Conservation (phyloP, 148 eudicot species). For the Pouteria glomerata region DNA sequence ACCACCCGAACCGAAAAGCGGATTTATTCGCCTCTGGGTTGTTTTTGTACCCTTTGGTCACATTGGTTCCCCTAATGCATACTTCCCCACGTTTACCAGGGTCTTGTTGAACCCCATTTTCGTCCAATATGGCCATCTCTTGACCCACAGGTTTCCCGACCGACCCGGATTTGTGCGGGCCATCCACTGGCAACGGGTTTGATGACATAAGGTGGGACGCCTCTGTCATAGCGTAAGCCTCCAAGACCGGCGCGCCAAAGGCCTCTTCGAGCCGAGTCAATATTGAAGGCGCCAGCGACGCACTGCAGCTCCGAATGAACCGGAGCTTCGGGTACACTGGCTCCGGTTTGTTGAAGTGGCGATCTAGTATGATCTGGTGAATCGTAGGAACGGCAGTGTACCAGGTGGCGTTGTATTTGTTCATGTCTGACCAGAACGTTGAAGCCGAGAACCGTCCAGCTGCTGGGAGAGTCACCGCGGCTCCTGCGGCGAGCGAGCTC, state of each 20-base stretch:
- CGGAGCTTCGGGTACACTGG: slow-evolving; percentile 65
- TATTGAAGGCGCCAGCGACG: slow-evolving; percentile 68
- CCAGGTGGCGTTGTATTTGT: slow-evolving; percentile 67
- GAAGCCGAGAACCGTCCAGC: slow-evolving; percentile 88
- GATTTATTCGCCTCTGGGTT: slow-evolving; percentile 85
- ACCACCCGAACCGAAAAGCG: slow-evolving; percentile 83
- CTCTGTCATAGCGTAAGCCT: slow-evolving; percentile 98
- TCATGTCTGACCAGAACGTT: slow-evolving; percentile 86
- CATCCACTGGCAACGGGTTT: slow-evolving; percentile 75
- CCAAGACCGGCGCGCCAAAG: slow-evolving; percentile 81
- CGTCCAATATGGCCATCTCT: slow-evolving; percentile 76
- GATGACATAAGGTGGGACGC: slow-evolving; percentile 86
- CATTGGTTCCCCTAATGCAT: slow-evolving; percentile 86
- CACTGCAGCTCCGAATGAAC: slow-evolving; percentile 90
- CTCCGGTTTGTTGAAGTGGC: slow-evolving; percentile 62
- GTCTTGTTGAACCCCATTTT: slow-evolving; percentile 54
- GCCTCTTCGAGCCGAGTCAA: slow-evolving; percentile 71
- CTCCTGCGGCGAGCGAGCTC: slow-evolving; percentile 77
- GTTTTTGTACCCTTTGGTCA: slow-evolving; percentile 81
- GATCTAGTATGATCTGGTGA: slow-evolving; percentile 78
- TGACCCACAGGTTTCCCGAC: slow-evolving; percentile 90
- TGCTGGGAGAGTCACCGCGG: slow-evolving; percentile 64
- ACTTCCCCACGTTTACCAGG: slow-evolving; percentile 69
- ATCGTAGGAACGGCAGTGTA: slow-evolving; percentile 96
- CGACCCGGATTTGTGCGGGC: slow-evolving; percentile 69